Evolutionary conservation across 2,329 filamentous ascomycete species (phyloP), one percentile per base, ranked within the genome.

Genomic region (Stemphylium lycopersici): DNA sequence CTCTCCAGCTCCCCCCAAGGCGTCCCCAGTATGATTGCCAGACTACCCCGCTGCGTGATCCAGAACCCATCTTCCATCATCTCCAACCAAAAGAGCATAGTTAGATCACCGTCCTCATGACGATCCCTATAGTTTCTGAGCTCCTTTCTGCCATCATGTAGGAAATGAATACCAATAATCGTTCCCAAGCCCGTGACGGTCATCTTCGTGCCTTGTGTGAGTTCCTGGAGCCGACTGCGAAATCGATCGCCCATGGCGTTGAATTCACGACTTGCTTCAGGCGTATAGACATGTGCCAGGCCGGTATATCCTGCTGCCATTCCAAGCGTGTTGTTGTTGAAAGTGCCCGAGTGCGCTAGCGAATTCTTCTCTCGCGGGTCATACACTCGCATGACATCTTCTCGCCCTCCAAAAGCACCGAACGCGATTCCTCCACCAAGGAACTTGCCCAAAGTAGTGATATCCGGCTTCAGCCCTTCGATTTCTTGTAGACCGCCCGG

Each of bases 361-460:
- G 71, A 68, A 1, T 68, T 74, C 1, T 68, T 53, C 0, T 70
- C 65, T 10, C 79, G 68, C 8, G 83, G 83, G 61, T 85, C 82
- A 62, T 83, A 88, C 6, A 82, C 66, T 0, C 72, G 70, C 84
- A 90, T 88, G 56, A 89, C 79, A 4, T 84, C 80, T 34, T 67
- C 67, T 20, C 79, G 77, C 0, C 87, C 87, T 0, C 87, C 87
- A 64, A 90, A 89, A 0, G 84, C 86, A 2, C 87, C 87, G 65
- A 89, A 88, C 0, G 84, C 79, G 62, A 89, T 79, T 0, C 87
- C 87, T 2, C 87, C 87, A 5, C 87, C 87, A 2, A 89, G 74
- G 63, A 83, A 89, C 65, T 90, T 90, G 0, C 87, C 87, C 36
- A 89, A 71, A 0, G 85, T 87, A 39, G 82, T 85, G 5, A 90